Evolutionary conservation across 2,329 filamentous ascomycete species (phyloP).

Genomic region (Xylaria sp.): DNA sequence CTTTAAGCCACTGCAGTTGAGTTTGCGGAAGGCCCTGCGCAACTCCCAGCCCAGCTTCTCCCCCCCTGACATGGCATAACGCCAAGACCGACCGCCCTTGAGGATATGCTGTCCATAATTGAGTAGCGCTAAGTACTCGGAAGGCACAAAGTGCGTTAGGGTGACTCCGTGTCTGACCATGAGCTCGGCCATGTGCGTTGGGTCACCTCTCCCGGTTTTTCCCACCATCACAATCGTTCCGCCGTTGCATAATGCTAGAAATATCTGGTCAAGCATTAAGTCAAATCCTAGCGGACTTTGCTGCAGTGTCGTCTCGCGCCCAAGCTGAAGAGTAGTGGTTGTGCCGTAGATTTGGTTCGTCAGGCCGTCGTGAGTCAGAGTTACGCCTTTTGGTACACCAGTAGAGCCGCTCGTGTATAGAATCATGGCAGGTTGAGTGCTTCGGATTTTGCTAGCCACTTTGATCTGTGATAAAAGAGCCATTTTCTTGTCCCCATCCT

Average conservation of each 20-base stretch:
- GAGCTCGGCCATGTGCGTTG: slow-evolving; percentile 45
- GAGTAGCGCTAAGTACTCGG: slow-evolving; percentile 16
- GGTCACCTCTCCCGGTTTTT: slow-evolving; percentile 46
- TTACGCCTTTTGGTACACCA: slow-evolving; percentile 21
- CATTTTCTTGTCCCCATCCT: not conserved
- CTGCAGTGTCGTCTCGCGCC: slow-evolving; percentile 46
- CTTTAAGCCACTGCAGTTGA: not conserved
- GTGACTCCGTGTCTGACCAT: slow-evolving; percentile 49
- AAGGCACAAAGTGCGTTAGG: slow-evolving; percentile 44
- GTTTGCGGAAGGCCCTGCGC: not conserved
- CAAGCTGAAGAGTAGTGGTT: slow-evolving; percentile 11
- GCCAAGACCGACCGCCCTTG: not conserved
- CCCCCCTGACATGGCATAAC: slow-evolving; percentile 11
- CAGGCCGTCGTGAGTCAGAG: not conserved
- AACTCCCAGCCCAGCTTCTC: slow-evolving; percentile 1
- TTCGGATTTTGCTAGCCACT: not conserved
- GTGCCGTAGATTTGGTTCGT: slow-evolving; percentile 10
- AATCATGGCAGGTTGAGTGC: slow-evolving; percentile 38
- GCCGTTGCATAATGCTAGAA: slow-evolving; percentile 47
- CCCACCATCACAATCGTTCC: slow-evolving; percentile 49
- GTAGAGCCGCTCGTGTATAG: slow-evolving; percentile 41
- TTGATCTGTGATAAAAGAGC: not conserved
- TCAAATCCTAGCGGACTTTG: slow-evolving; percentile 52
- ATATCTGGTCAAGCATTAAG: slow-evolving; percentile 48
- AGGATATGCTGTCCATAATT: slow-evolving; percentile 1